A percentile compares a stretch with the other conserved stretches of the same genome.
Conservation (phyloP, 805 yeast genomes). For the Candida xyloterini region DNA sequence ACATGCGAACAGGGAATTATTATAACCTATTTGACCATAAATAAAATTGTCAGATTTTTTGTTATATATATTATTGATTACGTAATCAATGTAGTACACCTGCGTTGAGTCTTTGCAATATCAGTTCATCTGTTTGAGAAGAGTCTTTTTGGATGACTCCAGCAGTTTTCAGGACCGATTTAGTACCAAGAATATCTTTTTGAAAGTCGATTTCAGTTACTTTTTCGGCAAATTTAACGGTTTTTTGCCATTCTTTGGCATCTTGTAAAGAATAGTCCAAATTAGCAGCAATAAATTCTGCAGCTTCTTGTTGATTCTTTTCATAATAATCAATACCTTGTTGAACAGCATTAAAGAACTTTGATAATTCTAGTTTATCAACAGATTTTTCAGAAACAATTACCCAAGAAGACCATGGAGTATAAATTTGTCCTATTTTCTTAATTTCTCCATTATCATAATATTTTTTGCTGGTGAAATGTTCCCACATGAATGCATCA, state of each 20-base stretch:
- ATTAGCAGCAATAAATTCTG: constrained; percentile 58
- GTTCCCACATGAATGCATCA: constrained; percentile 96
- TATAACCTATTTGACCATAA: background rate
- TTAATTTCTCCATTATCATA: constrained; percentile 79
- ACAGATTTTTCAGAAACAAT: constrained; percentile 51
- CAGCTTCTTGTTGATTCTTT: constrained; percentile 58
- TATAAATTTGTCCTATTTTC: constrained; percentile 80
- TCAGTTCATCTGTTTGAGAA: constrained; percentile 17
- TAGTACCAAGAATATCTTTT: constrained; percentile 52
- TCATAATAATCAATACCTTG: constrained; percentile 69
- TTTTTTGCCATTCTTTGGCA: constrained; percentile 76
- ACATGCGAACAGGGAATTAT: constrained; percentile 11
- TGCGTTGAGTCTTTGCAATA: constrained; percentile 13
- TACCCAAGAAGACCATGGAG: constrained; percentile 98
- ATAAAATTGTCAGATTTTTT: background rate
- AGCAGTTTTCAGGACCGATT: constrained; percentile 56
- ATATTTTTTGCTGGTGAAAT: constrained; percentile 83
- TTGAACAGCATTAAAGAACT: constrained; percentile 54
- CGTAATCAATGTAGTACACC: constrained; percentile 13
- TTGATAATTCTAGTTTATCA: constrained; percentile 26
- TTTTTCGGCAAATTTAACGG: constrained; percentile 60
- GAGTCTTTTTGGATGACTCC: constrained; percentile 43
- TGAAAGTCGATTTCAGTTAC: constrained; percentile 49
- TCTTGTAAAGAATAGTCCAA: constrained; percentile 77
- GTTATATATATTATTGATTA: too few species aligned